Percentiles rank a stretch among this genome's conserved stretches.
phyloP scores from a whole-genome alignment of 2,329 filamentous ascomycete genomes.

The Parastagonospora nodorum region DNA sequence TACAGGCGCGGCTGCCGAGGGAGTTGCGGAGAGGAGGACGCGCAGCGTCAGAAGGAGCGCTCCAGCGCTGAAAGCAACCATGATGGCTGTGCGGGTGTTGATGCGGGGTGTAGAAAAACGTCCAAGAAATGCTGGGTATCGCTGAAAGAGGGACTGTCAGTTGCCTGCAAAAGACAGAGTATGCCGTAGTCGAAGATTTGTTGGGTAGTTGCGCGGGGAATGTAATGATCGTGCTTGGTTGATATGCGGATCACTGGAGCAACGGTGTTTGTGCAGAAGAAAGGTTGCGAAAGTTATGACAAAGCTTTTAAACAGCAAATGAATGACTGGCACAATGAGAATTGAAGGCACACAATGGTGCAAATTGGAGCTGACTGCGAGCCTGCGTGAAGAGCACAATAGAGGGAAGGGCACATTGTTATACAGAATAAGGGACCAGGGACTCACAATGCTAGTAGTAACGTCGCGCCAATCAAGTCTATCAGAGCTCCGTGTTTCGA shows the following conservation, averaged over 20 bases:
- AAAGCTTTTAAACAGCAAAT: conserved; percentile 27
- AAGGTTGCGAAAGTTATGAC: conserved; percentile 16
- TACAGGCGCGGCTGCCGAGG: conserved; percentile 36
- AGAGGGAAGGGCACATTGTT: conserved; percentile 33
- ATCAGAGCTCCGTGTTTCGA: conserved; percentile 43
- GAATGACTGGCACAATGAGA: conserved; percentile 38
- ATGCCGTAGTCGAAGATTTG: conserved; percentile 8
- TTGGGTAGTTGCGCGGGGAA: neutral
- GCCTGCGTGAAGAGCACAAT: conserved; percentile 37
- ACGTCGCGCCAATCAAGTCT: conserved; percentile 36
- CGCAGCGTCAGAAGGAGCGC: conserved; percentile 46
- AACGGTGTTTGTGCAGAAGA: conserved; percentile 10
- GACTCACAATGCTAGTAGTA: conserved; percentile 34
- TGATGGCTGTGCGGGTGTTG: conserved; percentile 34
- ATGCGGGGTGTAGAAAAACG: conserved; percentile 18
- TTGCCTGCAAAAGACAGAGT: conserved; percentile 34
- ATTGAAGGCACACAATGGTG: conserved; percentile 35
- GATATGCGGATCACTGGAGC: no score
- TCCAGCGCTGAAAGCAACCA: conserved; percentile 45
- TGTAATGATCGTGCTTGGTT: no score
- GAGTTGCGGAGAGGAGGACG: conserved; percentile 39
- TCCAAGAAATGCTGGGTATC: conserved; percentile 20
- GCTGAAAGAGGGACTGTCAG: conserved; percentile 33
- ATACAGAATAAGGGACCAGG: conserved; percentile 29
- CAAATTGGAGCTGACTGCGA: conserved; percentile 30